phyloP scores from a whole-genome alignment of 768 basidiomycete species.

The Dentipellis sp. region DNA sequence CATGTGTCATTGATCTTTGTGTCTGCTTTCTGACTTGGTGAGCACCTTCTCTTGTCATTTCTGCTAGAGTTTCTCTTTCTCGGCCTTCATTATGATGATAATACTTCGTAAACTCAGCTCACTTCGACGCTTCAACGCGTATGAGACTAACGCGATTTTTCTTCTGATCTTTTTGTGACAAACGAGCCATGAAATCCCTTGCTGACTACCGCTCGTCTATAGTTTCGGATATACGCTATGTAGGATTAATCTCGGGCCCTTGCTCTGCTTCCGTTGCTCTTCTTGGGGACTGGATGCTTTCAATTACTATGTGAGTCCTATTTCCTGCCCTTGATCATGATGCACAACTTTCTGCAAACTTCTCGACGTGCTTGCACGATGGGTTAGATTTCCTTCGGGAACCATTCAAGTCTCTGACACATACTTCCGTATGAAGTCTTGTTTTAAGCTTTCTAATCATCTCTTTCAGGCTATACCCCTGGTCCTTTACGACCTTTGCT shows the following conservation, averaged over 20 bases:
- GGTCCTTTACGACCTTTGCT: background rate
- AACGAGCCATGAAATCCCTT: background rate
- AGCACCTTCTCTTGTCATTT: background rate
- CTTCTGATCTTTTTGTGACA: slow-evolving; percentile 25
- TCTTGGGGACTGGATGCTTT: background rate
- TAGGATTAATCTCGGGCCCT: too few species aligned
- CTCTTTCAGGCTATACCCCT: background rate
- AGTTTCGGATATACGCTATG: too few species aligned
- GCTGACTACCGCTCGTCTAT: background rate
- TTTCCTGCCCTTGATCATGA: slow-evolving; percentile 23
- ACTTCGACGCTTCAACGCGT: slow-evolving; percentile 45
- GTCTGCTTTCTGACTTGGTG: background rate
- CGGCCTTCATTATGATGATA: slow-evolving; percentile 18
- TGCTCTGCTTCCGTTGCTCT: background rate
- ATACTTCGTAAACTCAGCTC: slow-evolving; percentile 47
- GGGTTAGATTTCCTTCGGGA: slow-evolving; percentile 54
- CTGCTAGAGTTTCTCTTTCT: background rate
- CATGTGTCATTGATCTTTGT: background rate
- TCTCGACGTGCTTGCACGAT: slow-evolving; percentile 53
- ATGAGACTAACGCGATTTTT: slow-evolving; percentile 44
- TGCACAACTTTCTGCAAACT: slow-evolving; percentile 32
- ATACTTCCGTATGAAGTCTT: background rate
- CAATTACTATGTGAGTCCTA: background rate
- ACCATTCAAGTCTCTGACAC: slow-evolving; percentile 78
- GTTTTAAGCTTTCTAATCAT: background rate